Evolutionary conservation across 106 monocot species (phyloP).

Genomic region (Vanilla planifolia): DNA sequence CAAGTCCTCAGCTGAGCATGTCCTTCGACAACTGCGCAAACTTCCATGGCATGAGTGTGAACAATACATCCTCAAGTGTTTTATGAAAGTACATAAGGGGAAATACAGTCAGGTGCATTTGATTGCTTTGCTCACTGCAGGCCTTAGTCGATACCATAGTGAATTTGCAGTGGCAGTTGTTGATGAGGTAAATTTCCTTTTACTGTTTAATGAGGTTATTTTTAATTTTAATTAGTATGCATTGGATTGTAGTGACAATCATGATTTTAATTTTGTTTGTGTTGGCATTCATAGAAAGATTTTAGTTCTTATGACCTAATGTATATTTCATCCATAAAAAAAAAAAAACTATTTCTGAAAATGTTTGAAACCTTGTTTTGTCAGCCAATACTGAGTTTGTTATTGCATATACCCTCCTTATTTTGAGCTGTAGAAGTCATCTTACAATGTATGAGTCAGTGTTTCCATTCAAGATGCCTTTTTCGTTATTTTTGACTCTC

Average conservation of each 20-base stretch:
- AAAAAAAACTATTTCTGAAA: no score
- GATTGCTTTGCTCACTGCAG: conserved; percentile 81
- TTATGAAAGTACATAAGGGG: conserved; percentile 94
- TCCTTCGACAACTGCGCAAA: conserved; percentile 88
- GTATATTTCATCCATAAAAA: no score
- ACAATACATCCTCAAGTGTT: conserved; percentile 78
- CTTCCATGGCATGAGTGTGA: conserved; percentile 95
- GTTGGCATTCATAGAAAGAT: not conserved
- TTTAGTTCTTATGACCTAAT: not conserved
- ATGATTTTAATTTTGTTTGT: not conserved
- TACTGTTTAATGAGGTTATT: not conserved
- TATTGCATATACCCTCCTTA: no score
- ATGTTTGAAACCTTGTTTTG: not conserved
- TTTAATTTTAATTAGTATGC: not conserved
- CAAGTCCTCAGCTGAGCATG: conserved; percentile 79
- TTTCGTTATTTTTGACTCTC: no score
- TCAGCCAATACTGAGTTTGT: no score
- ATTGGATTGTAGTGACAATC: not conserved
- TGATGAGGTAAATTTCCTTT: conserved; percentile 68
- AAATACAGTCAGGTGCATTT: conserved; percentile 92
- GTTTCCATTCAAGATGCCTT: no score
- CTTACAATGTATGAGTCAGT: no score
- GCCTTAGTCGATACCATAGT: conserved; percentile 85
- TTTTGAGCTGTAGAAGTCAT: no score
- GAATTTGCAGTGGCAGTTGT: conserved; percentile 91